These are phyloP conservation scores for Yamadazyma kanchanaburiensis DNA, from an alignment of 1,139 yeast species.

Conservation along the genomic window DNA sequence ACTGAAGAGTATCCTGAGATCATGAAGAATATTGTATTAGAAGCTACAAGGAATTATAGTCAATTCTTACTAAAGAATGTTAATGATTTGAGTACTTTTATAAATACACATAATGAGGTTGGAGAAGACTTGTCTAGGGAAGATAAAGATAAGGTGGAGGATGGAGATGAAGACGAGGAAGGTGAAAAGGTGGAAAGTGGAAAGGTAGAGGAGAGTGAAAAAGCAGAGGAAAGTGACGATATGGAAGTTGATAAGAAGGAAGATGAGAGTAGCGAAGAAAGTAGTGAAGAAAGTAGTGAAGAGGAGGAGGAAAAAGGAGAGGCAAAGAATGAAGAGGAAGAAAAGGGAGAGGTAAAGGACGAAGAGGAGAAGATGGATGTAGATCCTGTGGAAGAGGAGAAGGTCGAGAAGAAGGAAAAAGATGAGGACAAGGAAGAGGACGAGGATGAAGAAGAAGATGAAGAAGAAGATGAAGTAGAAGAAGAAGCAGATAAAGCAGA, in stretches of 20 bases:
- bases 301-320: constrained; percentile 8
- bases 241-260: constrained; percentile 1
- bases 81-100: constrained; percentile 20
- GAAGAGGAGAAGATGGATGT: constrained; percentile 1
- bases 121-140: background rate
- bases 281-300: constrained; percentile 3
- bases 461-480: constrained; percentile 6
- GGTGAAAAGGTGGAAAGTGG: background rate
- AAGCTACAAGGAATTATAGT: constrained; percentile 23
- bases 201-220: background rate
- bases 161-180: background rate
- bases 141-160: constrained; percentile 2
- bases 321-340: constrained; percentile 6
- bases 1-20: constrained; percentile 9
- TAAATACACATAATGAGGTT: too few relatives aligned
- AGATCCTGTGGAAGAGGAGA: constrained; percentile 4
- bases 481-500: constrained; percentile 5
- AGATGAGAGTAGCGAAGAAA: constrained; percentile 4
- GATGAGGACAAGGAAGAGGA: constrained; percentile 1
- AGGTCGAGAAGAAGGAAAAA: constrained; percentile 7
- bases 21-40: constrained; percentile 25
- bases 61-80: constrained; percentile 23
- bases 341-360: constrained; percentile 1
- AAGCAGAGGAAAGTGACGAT: background rate
- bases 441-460: constrained; percentile 4